phyloP scores from a whole-genome alignment of 2,329 filamentous ascomycete species.

The Penicillium frequentans region DNA sequence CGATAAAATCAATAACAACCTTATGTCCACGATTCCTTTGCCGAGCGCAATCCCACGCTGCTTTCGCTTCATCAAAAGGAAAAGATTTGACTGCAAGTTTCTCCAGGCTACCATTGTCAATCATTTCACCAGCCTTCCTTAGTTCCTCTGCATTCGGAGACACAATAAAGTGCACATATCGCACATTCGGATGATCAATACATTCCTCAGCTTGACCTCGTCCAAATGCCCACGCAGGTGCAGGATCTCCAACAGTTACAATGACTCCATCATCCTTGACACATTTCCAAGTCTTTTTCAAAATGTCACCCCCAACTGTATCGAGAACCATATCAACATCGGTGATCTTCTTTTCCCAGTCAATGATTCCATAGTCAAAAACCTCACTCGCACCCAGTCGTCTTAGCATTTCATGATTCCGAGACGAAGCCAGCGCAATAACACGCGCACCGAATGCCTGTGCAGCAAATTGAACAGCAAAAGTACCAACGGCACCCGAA shows the following conservation, averaged over 20 bases:
- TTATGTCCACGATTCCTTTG: background rate
- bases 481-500: constrained; percentile 4
- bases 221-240: constrained; percentile 5
- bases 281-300: constrained; percentile 30
- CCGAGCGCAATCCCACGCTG: constrained; percentile 1
- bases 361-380: background rate
- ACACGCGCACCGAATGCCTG: background rate
- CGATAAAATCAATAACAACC: constrained; percentile 1
- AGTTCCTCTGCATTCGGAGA: background rate
- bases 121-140: background rate
- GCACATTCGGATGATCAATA: background rate
- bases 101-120: background rate
- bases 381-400: background rate
- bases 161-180: constrained; percentile 7
- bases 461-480: constrained; percentile 3
- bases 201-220: background rate
- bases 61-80: background rate
- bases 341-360: background rate
- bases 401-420: constrained; percentile 1
- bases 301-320: constrained; percentile 28
- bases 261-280: constrained; percentile 33
- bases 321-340: constrained; percentile 31
- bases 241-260: constrained; percentile 31
- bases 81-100: background rate
- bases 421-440: constrained; percentile 3